phyloP scores from a whole-genome alignment of 805 yeast genomes.

The Saccharomyces mikatae region DNA sequence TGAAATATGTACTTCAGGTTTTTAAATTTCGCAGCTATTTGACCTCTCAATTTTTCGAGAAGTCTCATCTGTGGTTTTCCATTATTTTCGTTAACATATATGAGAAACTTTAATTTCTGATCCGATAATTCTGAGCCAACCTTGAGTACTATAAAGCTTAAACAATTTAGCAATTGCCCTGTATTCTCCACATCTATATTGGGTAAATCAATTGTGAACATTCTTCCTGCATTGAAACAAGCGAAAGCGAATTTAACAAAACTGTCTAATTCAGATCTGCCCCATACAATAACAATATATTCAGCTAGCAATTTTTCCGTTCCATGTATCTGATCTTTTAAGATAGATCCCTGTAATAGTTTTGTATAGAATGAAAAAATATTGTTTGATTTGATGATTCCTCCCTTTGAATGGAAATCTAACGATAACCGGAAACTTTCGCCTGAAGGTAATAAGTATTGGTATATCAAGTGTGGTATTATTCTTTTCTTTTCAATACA shows the following conservation, averaged over 20 bases:
- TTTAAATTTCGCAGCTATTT: constrained; percentile 1
- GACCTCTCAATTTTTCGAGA: constrained; percentile 5
- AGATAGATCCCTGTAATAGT: constrained; percentile 23
- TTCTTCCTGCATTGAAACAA: constrained; percentile 14
- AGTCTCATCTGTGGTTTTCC: constrained; percentile 4
- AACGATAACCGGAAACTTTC: constrained; percentile 39
- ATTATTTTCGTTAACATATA: constrained; percentile 16
- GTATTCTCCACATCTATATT: not conserved
- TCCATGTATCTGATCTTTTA: constrained; percentile 35
- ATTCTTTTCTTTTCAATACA: constrained; percentile 29
- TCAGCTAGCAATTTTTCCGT: constrained; percentile 21
- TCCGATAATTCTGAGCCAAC: not conserved
- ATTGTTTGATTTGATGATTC: constrained; percentile 41
- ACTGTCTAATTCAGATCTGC: constrained; percentile 20
- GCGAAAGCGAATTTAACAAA: constrained; percentile 23
- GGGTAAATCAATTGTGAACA: constrained; percentile 6
- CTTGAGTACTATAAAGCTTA: not conserved
- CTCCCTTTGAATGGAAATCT: constrained; percentile 6
- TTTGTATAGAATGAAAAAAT: constrained; percentile 37
- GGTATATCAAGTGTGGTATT: constrained; percentile 32
- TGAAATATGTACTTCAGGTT: constrained; percentile 4
- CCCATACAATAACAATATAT: constrained; percentile 31
- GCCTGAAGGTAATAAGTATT: constrained; percentile 68
- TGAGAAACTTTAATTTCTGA: constrained; percentile 5
- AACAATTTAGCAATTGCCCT: not conserved